phyloP scores from a whole-genome alignment of 345 rosid species.

The Acer yangbiense region DNA sequence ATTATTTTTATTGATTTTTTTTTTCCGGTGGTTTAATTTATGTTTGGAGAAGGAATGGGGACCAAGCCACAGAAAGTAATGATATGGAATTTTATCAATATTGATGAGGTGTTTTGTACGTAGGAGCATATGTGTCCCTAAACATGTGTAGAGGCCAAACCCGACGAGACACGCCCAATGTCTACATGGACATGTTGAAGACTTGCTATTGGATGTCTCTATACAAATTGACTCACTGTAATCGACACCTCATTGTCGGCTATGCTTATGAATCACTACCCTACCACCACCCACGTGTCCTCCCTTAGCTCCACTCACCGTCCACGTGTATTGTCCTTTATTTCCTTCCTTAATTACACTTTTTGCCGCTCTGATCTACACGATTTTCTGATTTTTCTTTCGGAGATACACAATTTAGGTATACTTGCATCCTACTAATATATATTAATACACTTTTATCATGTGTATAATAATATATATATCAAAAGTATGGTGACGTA shows the following conservation, averaged over 20 bases:
- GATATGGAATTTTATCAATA: background rate
- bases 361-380: slow-evolving; percentile 5
- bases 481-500: too few relatives aligned
- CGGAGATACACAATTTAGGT: too few relatives aligned
- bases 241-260: slow-evolving; percentile 37
- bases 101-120: background rate
- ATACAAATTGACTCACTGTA: background rate
- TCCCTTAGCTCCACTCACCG: slow-evolving; percentile 13
- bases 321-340: slow-evolving; percentile 34
- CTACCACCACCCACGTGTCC: slow-evolving; percentile 34
- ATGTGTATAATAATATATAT: too few relatives aligned
- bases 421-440: too few relatives aligned
- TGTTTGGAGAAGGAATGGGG: too few relatives aligned
- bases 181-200: slow-evolving; percentile 30
- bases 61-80: background rate
- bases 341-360: background rate
- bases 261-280: slow-evolving; percentile 9
- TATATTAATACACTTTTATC: too few relatives aligned
- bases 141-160: background rate
- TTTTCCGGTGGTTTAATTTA: too few relatives aligned
- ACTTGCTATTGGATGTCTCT: slow-evolving; percentile 33
- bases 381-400: too few relatives aligned
- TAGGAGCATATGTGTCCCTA: slow-evolving; percentile 17
- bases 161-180: slow-evolving; percentile 19
- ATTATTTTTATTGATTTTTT: too few relatives aligned